Percentiles rank a stretch among this genome's conserved stretches.
These are phyloP conservation scores for Mortierella sp. DNA, from an alignment of 371 early-diverging fungal genomes.

Conservation along the genomic window DNA sequence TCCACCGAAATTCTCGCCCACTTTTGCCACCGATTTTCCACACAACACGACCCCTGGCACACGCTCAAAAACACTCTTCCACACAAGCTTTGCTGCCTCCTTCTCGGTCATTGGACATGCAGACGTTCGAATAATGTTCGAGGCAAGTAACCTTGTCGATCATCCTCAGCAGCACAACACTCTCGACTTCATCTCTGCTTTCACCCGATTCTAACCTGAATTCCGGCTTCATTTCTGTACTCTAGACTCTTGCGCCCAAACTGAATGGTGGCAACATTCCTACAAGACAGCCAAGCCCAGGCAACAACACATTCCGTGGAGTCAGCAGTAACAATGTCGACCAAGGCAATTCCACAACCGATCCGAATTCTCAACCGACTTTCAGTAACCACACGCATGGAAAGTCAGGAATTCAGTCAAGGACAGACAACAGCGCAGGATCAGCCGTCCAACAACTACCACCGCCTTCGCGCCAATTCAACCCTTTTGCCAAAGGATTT, in stretches of 20 bases:
- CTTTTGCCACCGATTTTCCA: neutral
- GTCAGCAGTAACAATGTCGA: neutral
- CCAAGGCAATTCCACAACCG: neutral
- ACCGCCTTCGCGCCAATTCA: conserved; percentile 14
- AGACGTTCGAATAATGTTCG: conserved; percentile 33
- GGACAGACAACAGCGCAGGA: neutral
- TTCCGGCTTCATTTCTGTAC: neutral
- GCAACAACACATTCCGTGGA: neutral
- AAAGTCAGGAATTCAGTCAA: neutral
- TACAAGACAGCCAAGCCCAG: conserved; percentile 2
- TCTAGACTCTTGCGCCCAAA: conserved; percentile 30
- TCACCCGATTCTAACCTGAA: neutral
- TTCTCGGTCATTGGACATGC: conserved; percentile 20
- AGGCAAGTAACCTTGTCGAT: conserved; percentile 13
- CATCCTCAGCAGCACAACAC: neutral
- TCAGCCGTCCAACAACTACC: neutral
- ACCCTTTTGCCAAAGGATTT: conserved; percentile 28
- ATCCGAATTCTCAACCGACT: neutral
- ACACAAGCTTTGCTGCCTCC: neutral
- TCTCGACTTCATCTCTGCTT: neutral
- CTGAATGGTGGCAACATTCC: conserved; percentile 33
- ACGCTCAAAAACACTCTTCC: too few relatives aligned
- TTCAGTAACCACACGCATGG: neutral
- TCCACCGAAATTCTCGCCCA: too few relatives aligned
- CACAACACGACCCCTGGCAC: neutral